Evolutionary conservation across 306 rosid genomes (phyloP).

Genomic region (Morella rubra): DNA sequence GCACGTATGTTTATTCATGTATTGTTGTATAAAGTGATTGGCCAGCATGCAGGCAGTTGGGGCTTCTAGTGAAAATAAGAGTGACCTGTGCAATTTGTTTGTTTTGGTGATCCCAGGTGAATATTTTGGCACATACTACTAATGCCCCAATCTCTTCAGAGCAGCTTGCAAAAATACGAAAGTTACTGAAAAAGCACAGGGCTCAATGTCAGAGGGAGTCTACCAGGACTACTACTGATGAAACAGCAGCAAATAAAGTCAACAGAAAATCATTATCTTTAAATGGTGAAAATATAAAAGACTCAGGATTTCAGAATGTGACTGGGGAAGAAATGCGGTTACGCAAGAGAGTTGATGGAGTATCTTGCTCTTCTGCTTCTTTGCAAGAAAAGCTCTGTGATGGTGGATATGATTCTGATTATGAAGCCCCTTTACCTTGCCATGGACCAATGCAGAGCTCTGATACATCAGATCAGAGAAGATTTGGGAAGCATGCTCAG

Average conservation of each 20-base stretch:
- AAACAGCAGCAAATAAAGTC: constrained; percentile 33
- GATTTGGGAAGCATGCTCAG: constrained; percentile 25
- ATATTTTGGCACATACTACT: constrained; percentile 74
- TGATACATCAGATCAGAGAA: constrained; percentile 26
- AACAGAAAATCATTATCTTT: constrained; percentile 34
- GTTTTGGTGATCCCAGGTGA: constrained; percentile 62
- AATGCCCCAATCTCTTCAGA: constrained; percentile 73
- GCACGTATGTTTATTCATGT: not conserved
- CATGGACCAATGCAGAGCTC: constrained; percentile 24
- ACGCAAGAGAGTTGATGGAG: constrained; percentile 59
- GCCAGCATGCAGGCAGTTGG: not conserved
- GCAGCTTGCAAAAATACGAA: constrained; percentile 66
- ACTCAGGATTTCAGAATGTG: constrained; percentile 28
- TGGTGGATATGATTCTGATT: constrained; percentile 45
- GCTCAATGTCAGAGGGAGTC: constrained; percentile 47
- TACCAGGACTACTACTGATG: constrained; percentile 41
- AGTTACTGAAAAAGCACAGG: constrained; percentile 70
- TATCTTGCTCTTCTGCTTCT: constrained; percentile 50
- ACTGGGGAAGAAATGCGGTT: constrained; percentile 52
- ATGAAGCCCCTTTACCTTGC: constrained; percentile 30
- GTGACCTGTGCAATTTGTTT: constrained; percentile 27
- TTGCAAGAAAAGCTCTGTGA: constrained; percentile 26
- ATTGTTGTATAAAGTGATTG: not conserved
- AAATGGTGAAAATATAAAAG: constrained; percentile 39
- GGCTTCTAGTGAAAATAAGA: constrained; percentile 9